Conservation (phyloP, 2,329 filamentous ascomycete genomes). For the Cryphonectria carpinicola region DNA sequence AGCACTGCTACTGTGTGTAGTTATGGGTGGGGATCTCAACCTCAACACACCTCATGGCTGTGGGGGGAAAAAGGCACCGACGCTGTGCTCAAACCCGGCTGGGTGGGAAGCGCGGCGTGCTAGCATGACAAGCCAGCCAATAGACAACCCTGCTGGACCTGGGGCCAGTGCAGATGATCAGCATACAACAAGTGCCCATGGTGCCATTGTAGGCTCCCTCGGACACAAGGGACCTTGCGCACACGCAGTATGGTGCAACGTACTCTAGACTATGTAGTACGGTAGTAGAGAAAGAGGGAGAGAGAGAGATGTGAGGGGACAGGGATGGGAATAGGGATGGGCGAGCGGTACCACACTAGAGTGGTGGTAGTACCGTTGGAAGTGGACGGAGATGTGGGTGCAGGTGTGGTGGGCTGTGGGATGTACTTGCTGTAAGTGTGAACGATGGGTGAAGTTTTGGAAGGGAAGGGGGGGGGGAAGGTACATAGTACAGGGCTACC, state of each 20-base stretch:
- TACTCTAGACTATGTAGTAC: not conserved
- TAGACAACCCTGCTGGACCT: not conserved
- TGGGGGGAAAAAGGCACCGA: not conserved
- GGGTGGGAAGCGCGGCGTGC: slow-evolving; percentile 21
- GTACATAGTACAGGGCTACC: slow-evolving; percentile 13
- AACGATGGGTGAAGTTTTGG: not conserved
- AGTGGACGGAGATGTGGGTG: not conserved
- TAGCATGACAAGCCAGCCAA: not conserved
- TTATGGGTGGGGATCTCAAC: not conserved
- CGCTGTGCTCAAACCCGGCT: slow-evolving; percentile 22
- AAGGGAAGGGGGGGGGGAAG: not conserved
- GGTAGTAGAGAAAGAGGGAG: not conserved
- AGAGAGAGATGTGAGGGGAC: not conserved
- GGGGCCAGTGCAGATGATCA: not conserved
- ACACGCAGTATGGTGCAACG: slow-evolving; percentile 1
- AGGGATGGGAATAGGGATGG: not conserved
- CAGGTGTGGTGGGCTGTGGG: not conserved
- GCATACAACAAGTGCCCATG: slow-evolving; percentile 17
- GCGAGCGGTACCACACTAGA: not conserved
- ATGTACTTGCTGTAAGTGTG: not conserved
- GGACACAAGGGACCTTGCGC: slow-evolving; percentile 26
- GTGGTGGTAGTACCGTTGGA: not conserved
- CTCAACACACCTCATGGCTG: slow-evolving; percentile 24
- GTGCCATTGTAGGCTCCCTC: slow-evolving; percentile 6
- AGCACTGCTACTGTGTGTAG: not conserved